Base-by-base conservation (phyloP, 352 stramenopile genomes). In the Peronospora destructor region DNA sequence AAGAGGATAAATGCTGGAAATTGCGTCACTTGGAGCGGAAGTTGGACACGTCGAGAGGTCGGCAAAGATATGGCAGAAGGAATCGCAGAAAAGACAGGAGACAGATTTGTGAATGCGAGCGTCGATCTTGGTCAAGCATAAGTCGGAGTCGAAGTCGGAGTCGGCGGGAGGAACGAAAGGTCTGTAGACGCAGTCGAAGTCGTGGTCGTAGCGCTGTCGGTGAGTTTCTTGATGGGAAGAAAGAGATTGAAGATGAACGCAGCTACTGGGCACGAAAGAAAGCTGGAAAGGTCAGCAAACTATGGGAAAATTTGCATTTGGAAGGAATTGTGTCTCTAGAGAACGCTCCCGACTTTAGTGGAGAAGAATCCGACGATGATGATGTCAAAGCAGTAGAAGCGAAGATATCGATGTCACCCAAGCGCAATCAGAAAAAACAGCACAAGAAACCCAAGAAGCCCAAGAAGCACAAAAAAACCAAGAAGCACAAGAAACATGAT, bases 1-100 rank as follows among this genome's bases (percentile, higher is more conserved):
- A 81, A 28, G 73, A 85, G 39, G 74, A 82, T 7, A 79, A 73
- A 36, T 80, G 61, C 62, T 87, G 76, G 76, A 82, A 53, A 17
- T 44, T 73, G 37, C 54, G 65, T 14, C 51, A 64, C 16, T 66
- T 85, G 26, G 62, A 78, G 47, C 42, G 54, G 12, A 64, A 71
- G 37, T 34, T 74, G 33, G 53, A 66, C 33, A 51, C 61, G 33
- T 33, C 19, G 12, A 53, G 49, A 42, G 45, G 50, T 14, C 32
- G 40, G 8, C 21, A 32, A 12, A 69, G 56, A 36, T 29, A 2
- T 9, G 9, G 36, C 26, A 53, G 47, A 48, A 45, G 60, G 19
- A 78, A 54, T 46, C 37, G 37, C 23, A 55, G 44, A 46, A 41
- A 41, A 38, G 45, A 49, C 1, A 28, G 19, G 19, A 43, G 13